Conservation (phyloP, 139 green algal genomes). For the Gonium pectorale region DNA sequence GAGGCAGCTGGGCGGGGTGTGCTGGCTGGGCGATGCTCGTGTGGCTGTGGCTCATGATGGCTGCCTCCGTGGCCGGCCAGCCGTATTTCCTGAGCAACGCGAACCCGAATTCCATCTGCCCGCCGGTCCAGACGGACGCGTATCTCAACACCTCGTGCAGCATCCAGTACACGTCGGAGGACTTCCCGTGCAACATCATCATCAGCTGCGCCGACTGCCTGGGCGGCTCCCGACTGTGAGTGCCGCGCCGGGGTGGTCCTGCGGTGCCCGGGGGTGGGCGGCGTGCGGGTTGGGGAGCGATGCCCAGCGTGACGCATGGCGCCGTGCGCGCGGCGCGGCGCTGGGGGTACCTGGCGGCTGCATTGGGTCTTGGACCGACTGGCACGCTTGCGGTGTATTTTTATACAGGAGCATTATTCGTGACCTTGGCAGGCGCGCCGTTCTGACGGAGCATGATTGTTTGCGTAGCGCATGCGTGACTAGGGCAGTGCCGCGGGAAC, state of each 20-base stretch:
- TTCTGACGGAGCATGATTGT: too few species aligned
- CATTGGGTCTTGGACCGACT: too few species aligned
- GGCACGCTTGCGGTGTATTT: too few species aligned
- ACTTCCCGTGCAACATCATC: neutral
- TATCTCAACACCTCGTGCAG: neutral
- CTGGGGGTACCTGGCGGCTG: neutral
- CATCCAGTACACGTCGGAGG: neutral
- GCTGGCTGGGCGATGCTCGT: neutral
- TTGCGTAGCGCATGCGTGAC: too few species aligned
- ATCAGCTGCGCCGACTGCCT: neutral
- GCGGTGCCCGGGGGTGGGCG: neutral
- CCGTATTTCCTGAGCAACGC: neutral
- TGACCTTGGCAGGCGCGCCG: too few species aligned
- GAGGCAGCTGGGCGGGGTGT: too few species aligned
- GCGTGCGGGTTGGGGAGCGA: neutral
- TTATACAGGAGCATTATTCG: too few species aligned
- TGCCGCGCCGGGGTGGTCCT: neutral
- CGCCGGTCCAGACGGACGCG: neutral
- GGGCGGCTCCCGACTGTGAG: neutral
- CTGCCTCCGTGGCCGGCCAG: too few species aligned
- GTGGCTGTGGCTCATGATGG: conserved; percentile 4
- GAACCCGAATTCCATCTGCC: neutral
- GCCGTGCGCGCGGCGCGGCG: neutral
- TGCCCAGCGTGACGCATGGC: neutral
- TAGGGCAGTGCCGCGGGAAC: too few species aligned